Evolutionary conservation across 116 monocot genomes (phyloP).

Genomic region (Thalassia testudinum): DNA sequence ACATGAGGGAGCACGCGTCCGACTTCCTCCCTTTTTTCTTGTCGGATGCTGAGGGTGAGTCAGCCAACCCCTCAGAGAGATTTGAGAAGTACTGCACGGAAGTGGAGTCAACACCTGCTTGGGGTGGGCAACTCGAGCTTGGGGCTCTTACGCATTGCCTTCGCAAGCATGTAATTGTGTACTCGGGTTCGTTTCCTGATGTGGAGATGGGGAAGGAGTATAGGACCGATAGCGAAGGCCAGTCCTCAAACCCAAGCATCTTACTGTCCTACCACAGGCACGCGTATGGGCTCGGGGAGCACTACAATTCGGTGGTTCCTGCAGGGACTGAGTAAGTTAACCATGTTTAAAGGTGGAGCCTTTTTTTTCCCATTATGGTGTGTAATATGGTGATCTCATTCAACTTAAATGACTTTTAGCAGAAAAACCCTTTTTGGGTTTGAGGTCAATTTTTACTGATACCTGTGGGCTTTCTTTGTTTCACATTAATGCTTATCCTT

Average conservation of each 20-base stretch:
- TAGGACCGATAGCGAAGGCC: slow-evolving; percentile 19
- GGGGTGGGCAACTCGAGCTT: slow-evolving; percentile 96
- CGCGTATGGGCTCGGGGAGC: slow-evolving; percentile 98
- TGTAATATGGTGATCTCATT: too few relatives aligned
- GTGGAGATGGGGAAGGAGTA: slow-evolving; percentile 99
- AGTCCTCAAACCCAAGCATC: slow-evolving; percentile 25
- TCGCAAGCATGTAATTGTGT: slow-evolving; percentile 62
- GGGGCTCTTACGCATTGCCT: slow-evolving; percentile 77
- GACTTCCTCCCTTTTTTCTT: slow-evolving; percentile 92
- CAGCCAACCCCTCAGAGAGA: slow-evolving; percentile 26
- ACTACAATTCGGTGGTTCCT: slow-evolving; percentile 87
- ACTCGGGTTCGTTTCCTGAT: slow-evolving; percentile 83
- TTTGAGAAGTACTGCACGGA: slow-evolving; percentile 76
- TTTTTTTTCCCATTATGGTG: too few relatives aligned
- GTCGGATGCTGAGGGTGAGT: slow-evolving; percentile 43
- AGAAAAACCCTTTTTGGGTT: too few relatives aligned
- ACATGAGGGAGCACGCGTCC: slow-evolving; percentile 65
- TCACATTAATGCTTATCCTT: too few relatives aligned
- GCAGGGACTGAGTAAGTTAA: neutral
- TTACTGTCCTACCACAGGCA: slow-evolving; percentile 84
- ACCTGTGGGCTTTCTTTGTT: too few relatives aligned
- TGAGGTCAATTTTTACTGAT: too few relatives aligned
- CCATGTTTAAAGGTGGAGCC: too few relatives aligned
- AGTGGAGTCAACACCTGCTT: slow-evolving; percentile 69
- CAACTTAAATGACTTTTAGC: too few relatives aligned